A percentile compares a stretch with the other conserved stretches of the same genome.
Evolutionary conservation across 208 protist genomes (phyloP).

Genomic region (Angomonas deanei): DNA sequence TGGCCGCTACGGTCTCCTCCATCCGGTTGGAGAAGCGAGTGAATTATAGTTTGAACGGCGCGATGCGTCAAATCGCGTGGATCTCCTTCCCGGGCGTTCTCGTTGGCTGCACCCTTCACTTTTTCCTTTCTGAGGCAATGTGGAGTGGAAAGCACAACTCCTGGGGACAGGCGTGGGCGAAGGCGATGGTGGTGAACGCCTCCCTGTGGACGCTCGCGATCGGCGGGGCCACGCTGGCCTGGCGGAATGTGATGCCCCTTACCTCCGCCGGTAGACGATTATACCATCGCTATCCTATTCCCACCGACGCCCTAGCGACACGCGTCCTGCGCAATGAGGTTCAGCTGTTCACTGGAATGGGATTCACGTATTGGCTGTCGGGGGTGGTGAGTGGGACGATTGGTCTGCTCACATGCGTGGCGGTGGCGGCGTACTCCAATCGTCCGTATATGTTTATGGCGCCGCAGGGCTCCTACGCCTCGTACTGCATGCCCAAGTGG

Average conservation of each 20-base stretch:
- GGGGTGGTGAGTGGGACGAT: constrained; percentile 66
- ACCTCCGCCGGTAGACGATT: constrained; percentile 42
- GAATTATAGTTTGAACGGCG: constrained; percentile 77
- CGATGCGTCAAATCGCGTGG: constrained; percentile 68
- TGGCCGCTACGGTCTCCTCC: constrained; percentile 36
- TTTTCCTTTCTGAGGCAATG: constrained; percentile 82
- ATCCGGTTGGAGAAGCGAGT: constrained; percentile 62
- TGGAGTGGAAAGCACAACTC: constrained; percentile 73
- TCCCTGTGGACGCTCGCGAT: constrained; percentile 45
- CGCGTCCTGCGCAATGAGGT: constrained; percentile 52
- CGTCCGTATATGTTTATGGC: constrained; percentile 83
- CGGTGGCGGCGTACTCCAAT: constrained; percentile 61
- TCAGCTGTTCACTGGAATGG: constrained; percentile 82
- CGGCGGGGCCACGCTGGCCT: constrained; percentile 48
- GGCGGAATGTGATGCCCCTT: constrained; percentile 58
- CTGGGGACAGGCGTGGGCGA: constrained; percentile 86
- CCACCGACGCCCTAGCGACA: constrained; percentile 57
- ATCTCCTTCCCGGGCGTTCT: constrained; percentile 60
- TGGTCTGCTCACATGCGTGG: constrained; percentile 54
- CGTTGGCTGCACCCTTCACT: constrained; percentile 67
- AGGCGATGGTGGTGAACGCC: constrained; percentile 69
- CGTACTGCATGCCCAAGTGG: constrained; percentile 74
- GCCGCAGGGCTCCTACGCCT: constrained; percentile 65
- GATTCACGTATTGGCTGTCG: constrained; percentile 74
- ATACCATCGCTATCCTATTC: constrained; percentile 78